A percentile compares a stretch with the other conserved stretches of the same genome.
phyloP scores from a whole-genome alignment of 805 yeast species.

The Barnettozyma sucrosica region DNA sequence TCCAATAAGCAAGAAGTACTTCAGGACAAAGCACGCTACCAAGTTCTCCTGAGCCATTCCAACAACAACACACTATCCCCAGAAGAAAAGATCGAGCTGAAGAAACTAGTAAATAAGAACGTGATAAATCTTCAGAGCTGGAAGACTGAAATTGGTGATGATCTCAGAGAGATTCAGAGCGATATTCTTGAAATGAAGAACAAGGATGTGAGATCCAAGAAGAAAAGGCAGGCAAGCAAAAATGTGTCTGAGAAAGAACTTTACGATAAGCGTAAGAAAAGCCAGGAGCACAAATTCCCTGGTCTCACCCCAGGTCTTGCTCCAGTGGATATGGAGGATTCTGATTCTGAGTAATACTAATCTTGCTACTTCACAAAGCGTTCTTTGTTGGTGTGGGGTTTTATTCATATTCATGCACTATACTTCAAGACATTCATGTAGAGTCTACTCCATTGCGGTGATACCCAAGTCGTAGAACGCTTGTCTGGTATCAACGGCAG shows the following conservation, averaged over 20 bases:
- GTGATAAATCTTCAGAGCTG: constrained; percentile 35
- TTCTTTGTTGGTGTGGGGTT: not conserved
- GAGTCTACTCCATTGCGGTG: constrained; percentile 28
- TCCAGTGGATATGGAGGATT: constrained; percentile 65
- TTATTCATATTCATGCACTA: no score
- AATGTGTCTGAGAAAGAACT: constrained; percentile 27
- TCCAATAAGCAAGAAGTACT: constrained; percentile 22
- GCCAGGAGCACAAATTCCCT: constrained; percentile 31
- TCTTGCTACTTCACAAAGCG: not conserved
- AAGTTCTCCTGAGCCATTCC: constrained; percentile 30
- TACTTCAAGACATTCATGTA: not conserved
- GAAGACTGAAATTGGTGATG: constrained; percentile 37
- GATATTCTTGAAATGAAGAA: constrained; percentile 40
- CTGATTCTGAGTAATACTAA: constrained; percentile 34
- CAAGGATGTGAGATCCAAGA: constrained; percentile 27
- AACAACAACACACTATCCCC: constrained; percentile 27
- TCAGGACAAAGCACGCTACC: constrained; percentile 29
- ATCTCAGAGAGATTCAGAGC: constrained; percentile 36
- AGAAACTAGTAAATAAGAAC: constrained; percentile 32
- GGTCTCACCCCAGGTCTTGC: constrained; percentile 86
- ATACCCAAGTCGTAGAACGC: constrained; percentile 51
- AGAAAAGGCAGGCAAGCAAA: constrained; percentile 19
- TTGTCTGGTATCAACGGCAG: constrained; percentile 78
- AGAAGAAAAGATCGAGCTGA: constrained; percentile 31
- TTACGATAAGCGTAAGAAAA: constrained; percentile 25